These are phyloP conservation scores for Pseudocercospora cruenta DNA, from an alignment of 2,329 filamentous ascomycete species.

Conservation along the genomic window DNA sequence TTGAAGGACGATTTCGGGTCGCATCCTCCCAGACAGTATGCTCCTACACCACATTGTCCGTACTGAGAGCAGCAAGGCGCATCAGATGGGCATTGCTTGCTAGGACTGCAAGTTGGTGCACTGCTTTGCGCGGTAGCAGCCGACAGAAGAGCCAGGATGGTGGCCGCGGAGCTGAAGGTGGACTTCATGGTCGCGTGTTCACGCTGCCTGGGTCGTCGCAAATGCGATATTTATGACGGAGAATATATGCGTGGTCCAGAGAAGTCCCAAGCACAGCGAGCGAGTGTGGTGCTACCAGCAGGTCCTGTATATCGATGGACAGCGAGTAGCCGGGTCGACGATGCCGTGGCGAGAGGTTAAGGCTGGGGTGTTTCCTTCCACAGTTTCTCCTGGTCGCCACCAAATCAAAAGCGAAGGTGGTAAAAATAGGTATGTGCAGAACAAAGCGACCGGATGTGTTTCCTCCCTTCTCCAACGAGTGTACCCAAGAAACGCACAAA, in stretches of 20 bases:
- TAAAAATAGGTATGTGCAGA: conserved; percentile 4
- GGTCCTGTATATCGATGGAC: conserved; percentile 11
- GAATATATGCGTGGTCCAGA: not conserved
- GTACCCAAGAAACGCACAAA: conserved; percentile 7
- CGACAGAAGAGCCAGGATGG: conserved; percentile 38
- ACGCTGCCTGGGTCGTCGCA: conserved; percentile 3
- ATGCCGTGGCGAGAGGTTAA: conserved; percentile 1
- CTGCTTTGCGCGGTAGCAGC: conserved; percentile 29
- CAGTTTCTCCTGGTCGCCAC: conserved; percentile 9
- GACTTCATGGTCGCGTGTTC: conserved; percentile 30
- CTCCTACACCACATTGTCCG: conserved; percentile 87
- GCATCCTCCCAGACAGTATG: conserved; percentile 94
- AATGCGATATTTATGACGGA: conserved; percentile 9
- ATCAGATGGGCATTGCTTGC: conserved; percentile 37
- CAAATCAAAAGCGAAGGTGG: conserved; percentile 15
- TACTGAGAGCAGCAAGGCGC: conserved; percentile 62
- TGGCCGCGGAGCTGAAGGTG: conserved; percentile 36
- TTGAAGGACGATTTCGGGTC: conserved; percentile 83
- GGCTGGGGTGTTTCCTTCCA: conserved; percentile 1
- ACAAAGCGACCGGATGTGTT: conserved; percentile 15
- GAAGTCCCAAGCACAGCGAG: not conserved
- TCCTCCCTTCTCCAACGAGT: conserved; percentile 16
- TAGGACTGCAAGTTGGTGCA: conserved; percentile 36
- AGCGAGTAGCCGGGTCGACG: conserved; percentile 7
- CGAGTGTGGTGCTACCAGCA: conserved; percentile 13